Evolutionary conservation across 306 rosid species (phyloP).

Genomic region (Medicago ruthenica): DNA sequence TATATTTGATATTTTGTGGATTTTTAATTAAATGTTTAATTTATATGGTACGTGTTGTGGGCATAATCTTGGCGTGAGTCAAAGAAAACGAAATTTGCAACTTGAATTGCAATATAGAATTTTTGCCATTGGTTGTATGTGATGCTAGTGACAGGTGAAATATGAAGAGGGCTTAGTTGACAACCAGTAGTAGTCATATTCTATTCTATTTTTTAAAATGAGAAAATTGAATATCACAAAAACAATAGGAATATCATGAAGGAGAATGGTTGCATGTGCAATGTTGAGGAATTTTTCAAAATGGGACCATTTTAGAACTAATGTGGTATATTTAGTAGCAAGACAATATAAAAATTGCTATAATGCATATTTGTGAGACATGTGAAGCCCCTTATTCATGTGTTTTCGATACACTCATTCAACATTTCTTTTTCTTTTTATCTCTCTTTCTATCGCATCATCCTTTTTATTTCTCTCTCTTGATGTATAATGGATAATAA

Average conservation of each 20-base stretch:
- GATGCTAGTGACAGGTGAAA: constrained; percentile 11
- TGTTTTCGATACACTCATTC: not conserved
- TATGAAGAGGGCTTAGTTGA: constrained; percentile 12
- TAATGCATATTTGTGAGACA: constrained; percentile 21
- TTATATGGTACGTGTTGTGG: constrained; percentile 19
- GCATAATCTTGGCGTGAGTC: constrained; percentile 22
- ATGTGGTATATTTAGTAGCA: not conserved
- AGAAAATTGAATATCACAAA: not conserved
- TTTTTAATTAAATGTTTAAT: constrained; percentile 22
- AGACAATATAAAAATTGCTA: not conserved
- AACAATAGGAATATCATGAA: constrained; percentile 5
- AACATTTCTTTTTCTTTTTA: too few relatives aligned
- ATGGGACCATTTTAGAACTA: constrained; percentile 30
- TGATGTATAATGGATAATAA: too few relatives aligned
- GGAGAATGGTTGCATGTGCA: constrained; percentile 7
- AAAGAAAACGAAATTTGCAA: constrained; percentile 36
- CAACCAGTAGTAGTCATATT: constrained; percentile 5
- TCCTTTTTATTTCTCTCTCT: too few relatives aligned
- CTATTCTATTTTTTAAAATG: not conserved
- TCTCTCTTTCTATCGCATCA: too few relatives aligned
- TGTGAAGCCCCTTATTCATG: constrained; percentile 28
- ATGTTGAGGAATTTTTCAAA: constrained; percentile 11
- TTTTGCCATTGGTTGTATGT: constrained; percentile 18
- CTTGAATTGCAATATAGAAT: not conserved
- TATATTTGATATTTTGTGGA: not conserved